Percentiles rank a stretch among this genome's conserved stretches.
These are phyloP conservation scores for Agarophyton chilense DNA, from an alignment of 23 red algal genomes.

Conservation along the genomic window DNA sequence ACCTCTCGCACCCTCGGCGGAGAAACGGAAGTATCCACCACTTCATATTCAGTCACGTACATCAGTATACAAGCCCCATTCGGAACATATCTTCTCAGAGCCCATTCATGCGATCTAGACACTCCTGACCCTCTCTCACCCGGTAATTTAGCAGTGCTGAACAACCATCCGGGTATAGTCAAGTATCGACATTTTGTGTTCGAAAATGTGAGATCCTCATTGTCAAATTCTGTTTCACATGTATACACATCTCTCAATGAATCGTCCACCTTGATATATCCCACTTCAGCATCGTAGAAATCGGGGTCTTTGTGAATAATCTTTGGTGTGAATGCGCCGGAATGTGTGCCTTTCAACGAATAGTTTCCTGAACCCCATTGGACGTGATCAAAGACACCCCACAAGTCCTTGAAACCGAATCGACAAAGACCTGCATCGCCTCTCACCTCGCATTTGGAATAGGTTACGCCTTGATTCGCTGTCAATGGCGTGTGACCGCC, in stretches of 20 bases:
- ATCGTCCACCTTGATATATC: neutral
- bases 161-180: conserved; percentile 3
- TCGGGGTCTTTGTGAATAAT: neutral
- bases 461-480: neutral
- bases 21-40: conserved; percentile 6
- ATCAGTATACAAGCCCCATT: conserved; percentile 29
- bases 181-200: neutral
- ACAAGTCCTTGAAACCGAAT: neutral
- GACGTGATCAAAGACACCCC: neutral
- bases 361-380: neutral
- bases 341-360: neutral
- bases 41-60: conserved; percentile 23
- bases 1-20: conserved; percentile 7
- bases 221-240: conserved; percentile 3
- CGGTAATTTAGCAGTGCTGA: neutral
- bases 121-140: neutral
- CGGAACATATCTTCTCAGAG: conserved; percentile 4
- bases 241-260: neutral
- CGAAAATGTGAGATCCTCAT: neutral
- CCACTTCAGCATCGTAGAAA: neutral
- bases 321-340: neutral
- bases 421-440: neutral
- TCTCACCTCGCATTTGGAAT: neutral
- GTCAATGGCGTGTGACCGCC: no score
- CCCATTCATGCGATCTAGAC: neutral